A percentile compares a stretch with the other conserved stretches of the same genome.
phyloP scores from a whole-genome alignment of 176 grass and related monocot species.

The Avena sativa region DNA sequence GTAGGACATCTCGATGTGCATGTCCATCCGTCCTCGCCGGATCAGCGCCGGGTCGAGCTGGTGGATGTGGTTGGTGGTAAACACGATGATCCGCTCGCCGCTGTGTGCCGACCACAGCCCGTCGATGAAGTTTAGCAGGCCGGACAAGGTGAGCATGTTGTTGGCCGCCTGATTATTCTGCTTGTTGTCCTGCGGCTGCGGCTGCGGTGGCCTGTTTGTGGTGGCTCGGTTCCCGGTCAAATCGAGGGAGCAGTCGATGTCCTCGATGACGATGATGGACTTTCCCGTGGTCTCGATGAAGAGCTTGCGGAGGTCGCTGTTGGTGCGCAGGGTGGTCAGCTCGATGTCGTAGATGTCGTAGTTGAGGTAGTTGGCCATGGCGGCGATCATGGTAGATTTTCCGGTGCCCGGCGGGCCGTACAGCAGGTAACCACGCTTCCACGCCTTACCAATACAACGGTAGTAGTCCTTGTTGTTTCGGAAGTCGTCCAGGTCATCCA shows the following conservation, averaged over 20 bases:
- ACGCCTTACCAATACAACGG: slow-evolving; percentile 30
- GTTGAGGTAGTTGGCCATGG: slow-evolving; percentile 53
- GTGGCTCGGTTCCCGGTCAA: slow-evolving; percentile 36
- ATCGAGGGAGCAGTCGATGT: slow-evolving; percentile 81
- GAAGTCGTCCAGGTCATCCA: slow-evolving; percentile 43
- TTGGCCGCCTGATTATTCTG: too few species aligned
- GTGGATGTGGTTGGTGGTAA: slow-evolving; percentile 53
- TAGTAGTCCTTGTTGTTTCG: slow-evolving; percentile 44
- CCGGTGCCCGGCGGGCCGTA: slow-evolving; percentile 52
- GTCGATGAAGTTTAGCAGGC: slow-evolving; percentile 59
- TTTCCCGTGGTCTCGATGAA: slow-evolving; percentile 51
- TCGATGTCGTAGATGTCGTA: slow-evolving; percentile 55
- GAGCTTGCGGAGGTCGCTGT: slow-evolving; percentile 59
- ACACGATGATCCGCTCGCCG: slow-evolving; percentile 48
- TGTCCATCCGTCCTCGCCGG: slow-evolving; percentile 33
- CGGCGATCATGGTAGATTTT: slow-evolving; percentile 47
- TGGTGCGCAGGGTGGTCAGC: slow-evolving; percentile 49
- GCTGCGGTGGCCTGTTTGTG: not conserved
- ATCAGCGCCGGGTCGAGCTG: slow-evolving; percentile 56
- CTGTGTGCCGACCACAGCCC: slow-evolving; percentile 53
- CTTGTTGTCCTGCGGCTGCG: too few species aligned
- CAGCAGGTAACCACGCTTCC: slow-evolving; percentile 57
- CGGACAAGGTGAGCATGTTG: slow-evolving; percentile 51
- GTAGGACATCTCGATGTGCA: slow-evolving; percentile 57
- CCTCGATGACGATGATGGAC: slow-evolving; percentile 90